Conservation (phyloP, 2,329 filamentous ascomycete species). For the Aulographum hederae region DNA sequence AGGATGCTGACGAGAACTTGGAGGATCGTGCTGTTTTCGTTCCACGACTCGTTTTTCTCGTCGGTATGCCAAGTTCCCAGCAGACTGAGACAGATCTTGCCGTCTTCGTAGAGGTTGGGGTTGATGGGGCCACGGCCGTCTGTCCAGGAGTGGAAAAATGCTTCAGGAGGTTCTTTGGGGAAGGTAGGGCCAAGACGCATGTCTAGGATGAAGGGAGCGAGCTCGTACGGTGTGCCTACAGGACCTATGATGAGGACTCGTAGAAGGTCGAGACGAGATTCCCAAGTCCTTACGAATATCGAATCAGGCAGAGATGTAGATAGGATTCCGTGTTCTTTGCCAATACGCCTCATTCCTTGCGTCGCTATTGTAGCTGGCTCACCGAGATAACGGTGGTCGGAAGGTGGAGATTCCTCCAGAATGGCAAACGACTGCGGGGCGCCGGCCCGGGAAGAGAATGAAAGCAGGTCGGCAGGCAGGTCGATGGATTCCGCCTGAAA, state of each 20-base stretch:
- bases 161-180: conserved; percentile 32
- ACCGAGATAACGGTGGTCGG: conserved; percentile 16
- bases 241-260: conserved; percentile 41
- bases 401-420: conserved; percentile 15
- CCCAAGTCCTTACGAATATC: conserved; percentile 41
- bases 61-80: conserved; percentile 41
- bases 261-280: conserved; percentile 37
- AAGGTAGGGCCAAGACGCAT: conserved; percentile 31
- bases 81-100: conserved; percentile 40
- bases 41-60: conserved; percentile 35
- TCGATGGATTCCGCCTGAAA: not conserved
- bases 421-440: conserved; percentile 6
- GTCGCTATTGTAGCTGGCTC: not conserved
- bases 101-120: conserved; percentile 44
- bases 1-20: conserved; percentile 39
- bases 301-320: conserved; percentile 31
- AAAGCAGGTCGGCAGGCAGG: not conserved
- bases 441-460: not conserved
- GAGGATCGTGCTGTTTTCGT: conserved; percentile 31
- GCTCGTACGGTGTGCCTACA: conserved; percentile 39
- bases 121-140: conserved; percentile 34
- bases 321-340: conserved; percentile 41
- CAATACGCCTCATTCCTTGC: conserved; percentile 26
- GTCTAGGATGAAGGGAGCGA: conserved; percentile 43
- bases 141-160: conserved; percentile 42